These are phyloP conservation scores for Symbiotaphrina buchneri DNA, from an alignment of 495 filamentous ascomycete genomes.

Conservation along the genomic window DNA sequence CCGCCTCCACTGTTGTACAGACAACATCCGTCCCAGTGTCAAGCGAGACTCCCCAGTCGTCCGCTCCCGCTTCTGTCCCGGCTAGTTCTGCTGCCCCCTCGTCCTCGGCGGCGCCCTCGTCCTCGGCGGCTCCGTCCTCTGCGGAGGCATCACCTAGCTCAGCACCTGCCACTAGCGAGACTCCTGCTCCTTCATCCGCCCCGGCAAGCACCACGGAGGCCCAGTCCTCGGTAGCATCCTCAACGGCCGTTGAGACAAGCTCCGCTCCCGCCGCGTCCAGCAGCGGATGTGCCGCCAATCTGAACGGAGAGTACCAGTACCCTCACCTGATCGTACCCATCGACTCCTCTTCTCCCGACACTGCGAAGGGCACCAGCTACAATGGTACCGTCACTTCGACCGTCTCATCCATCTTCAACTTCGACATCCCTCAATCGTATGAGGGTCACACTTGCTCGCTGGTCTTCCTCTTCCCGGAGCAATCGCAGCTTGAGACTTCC, in stretches of 20 bases:
- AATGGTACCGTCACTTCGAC: constrained; percentile 29
- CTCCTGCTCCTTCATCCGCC: constrained; percentile 4
- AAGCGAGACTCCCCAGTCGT: not conserved
- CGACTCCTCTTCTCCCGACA: constrained; percentile 27
- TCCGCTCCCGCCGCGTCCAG: not conserved
- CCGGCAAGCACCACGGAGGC: constrained; percentile 6
- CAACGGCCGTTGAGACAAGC: not conserved
- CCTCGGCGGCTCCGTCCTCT: too few species aligned
- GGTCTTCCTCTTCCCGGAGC: constrained; percentile 39
- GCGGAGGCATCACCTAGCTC: too few species aligned
- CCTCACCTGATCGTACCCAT: constrained; percentile 48
- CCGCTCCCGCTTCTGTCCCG: not conserved
- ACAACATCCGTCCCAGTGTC: not conserved
- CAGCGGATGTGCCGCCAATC: constrained; percentile 1
- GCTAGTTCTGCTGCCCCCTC: constrained; percentile 1
- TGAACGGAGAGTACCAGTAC: constrained; percentile 10
- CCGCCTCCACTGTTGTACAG: too few species aligned
- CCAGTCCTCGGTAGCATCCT: constrained; percentile 2
- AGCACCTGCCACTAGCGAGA: too few species aligned
- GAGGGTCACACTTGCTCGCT: constrained; percentile 36
- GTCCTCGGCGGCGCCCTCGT: too few species aligned
- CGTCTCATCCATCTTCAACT: constrained; percentile 43
- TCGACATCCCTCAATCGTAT: constrained; percentile 33
- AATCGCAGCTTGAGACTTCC: constrained; percentile 26
- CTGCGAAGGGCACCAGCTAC: constrained; percentile 25